These are phyloP conservation scores for Hericium alpestre DNA, from an alignment of 768 basidiomycete genomes.

Conservation along the genomic window DNA sequence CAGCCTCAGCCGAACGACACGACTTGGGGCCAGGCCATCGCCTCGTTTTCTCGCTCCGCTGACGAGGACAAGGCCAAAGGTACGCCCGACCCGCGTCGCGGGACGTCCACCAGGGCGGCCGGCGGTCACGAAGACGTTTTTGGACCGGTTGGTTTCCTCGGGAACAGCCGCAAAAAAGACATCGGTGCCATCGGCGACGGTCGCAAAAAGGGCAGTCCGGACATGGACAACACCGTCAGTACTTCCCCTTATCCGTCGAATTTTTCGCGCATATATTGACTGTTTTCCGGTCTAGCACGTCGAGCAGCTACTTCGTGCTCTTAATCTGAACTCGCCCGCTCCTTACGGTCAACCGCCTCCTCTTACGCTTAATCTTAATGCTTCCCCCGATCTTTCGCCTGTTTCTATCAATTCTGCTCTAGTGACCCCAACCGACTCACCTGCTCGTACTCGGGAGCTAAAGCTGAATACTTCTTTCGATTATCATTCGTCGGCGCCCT, in stretches of 20 bases:
- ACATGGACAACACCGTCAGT: conserved; percentile 45
- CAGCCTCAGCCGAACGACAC: conserved; percentile 59
- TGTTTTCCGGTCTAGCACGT: conserved; percentile 43
- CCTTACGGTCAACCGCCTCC: conserved; percentile 30
- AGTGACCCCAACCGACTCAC: conserved; percentile 68
- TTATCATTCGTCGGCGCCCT: conserved; percentile 19
- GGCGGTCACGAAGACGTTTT: conserved; percentile 55
- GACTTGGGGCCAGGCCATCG: conserved; percentile 60
- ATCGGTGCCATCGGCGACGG: conserved; percentile 77
- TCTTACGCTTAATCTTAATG: conserved; percentile 32
- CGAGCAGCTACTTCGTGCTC: conserved; percentile 67
- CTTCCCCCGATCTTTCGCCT: conserved; percentile 61
- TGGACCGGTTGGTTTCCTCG: conserved; percentile 36
- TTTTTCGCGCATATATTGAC: conserved; percentile 8
- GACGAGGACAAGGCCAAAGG: conserved; percentile 23
- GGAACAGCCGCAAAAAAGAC: conserved; percentile 30
- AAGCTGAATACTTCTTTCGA: conserved; percentile 49
- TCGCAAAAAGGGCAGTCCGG: conserved; percentile 50
- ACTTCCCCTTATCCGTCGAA: conserved; percentile 16
- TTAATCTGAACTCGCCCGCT: conserved; percentile 71
- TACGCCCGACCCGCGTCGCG: conserved; percentile 17
- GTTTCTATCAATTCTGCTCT: conserved; percentile 62
- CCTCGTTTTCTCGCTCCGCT: conserved; percentile 40
- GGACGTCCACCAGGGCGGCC: conserved; percentile 18
- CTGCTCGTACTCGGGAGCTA: conserved; percentile 48